Conservation (phyloP, 805 yeast species). For the Yarrowia keelungensis region DNA sequence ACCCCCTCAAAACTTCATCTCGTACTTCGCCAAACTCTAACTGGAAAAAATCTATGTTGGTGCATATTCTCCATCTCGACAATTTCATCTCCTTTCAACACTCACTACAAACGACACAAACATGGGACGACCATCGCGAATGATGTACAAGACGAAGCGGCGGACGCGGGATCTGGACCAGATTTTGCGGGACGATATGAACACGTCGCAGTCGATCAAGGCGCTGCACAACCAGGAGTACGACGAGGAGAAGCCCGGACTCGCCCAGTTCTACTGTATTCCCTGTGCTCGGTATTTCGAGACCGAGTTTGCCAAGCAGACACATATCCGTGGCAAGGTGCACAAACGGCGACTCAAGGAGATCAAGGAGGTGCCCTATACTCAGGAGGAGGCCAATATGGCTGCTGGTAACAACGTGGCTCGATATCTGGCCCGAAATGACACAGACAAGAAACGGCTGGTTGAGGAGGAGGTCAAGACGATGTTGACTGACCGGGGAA, state of each 20-base stretch:
- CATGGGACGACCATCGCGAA: slow-evolving; percentile 89
- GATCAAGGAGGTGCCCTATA: slow-evolving; percentile 78
- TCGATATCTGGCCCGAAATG: slow-evolving; percentile 69
- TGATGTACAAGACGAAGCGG: slow-evolving; percentile 75
- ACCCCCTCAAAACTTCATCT: no score
- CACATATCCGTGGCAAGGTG: slow-evolving; percentile 75
- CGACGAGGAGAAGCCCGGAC: slow-evolving; percentile 90
- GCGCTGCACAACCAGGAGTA: slow-evolving; percentile 78
- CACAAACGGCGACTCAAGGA: slow-evolving; percentile 88
- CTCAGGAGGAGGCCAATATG: slow-evolving; percentile 88
- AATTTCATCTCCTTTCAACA: not conserved
- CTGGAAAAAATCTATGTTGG: slow-evolving; percentile 29
- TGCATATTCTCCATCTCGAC: not conserved
- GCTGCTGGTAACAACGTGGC: slow-evolving; percentile 81
- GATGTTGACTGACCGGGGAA: slow-evolving; percentile 48
- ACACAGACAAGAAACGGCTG: slow-evolving; percentile 60
- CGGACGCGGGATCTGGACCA: slow-evolving; percentile 70
- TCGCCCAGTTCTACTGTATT: slow-evolving; percentile 93
- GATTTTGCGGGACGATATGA: slow-evolving; percentile 72
- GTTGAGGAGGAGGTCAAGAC: slow-evolving; percentile 48
- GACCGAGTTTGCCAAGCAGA: slow-evolving; percentile 70
- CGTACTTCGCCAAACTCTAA: not conserved
- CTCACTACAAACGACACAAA: slow-evolving; percentile 50
- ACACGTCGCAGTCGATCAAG: slow-evolving; percentile 66
- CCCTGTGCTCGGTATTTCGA: slow-evolving; percentile 95